These are phyloP conservation scores for Sugiyamaella xylanicola DNA, from an alignment of 1,139 yeast genomes.

Conservation along the genomic window DNA sequence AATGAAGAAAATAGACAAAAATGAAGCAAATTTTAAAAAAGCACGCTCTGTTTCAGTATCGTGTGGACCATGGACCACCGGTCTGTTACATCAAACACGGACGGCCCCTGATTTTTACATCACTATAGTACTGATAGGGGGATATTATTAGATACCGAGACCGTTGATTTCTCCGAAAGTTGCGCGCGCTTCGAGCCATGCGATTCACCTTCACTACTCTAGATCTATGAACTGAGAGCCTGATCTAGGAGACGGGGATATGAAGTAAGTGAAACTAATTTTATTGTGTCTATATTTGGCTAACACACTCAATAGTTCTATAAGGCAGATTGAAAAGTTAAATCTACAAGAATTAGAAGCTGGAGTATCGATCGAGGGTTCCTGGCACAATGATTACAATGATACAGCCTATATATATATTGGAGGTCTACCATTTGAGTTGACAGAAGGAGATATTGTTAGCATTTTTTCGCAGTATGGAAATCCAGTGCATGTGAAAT, in stretches of 20 bases:
- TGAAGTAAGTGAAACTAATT: constrained; percentile 23
- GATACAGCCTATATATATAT: constrained; percentile 69
- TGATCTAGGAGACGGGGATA: too few species aligned
- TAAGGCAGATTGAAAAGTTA: constrained; percentile 55
- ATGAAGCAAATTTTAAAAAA: neutral
- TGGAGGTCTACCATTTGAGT: constrained; percentile 66
- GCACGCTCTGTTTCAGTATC: too few species aligned
- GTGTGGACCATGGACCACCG: too few species aligned
- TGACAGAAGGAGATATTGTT: constrained; percentile 74
- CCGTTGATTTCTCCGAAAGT: neutral
- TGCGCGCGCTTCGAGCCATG: neutral
- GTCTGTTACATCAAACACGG: too few species aligned
- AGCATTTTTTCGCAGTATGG: constrained; percentile 90
- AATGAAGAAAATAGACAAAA: too few species aligned
- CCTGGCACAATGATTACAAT: constrained; percentile 87
- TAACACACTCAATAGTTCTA: constrained; percentile 23
- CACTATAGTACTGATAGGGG: neutral
- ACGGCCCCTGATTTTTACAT: neutral
- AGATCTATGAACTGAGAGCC: too few species aligned
- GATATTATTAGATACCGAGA: neutral
- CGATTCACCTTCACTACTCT: too few species aligned
- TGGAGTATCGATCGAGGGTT: constrained; percentile 62
- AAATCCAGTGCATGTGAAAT: constrained; percentile 73
- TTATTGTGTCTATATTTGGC: too few species aligned
- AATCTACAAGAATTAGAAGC: constrained; percentile 67